Percentiles rank a stretch among this genome's conserved stretches.
phyloP scores from a whole-genome alignment of 2,329 filamentous ascomycete species.

The Fusarium xyrophilum region DNA sequence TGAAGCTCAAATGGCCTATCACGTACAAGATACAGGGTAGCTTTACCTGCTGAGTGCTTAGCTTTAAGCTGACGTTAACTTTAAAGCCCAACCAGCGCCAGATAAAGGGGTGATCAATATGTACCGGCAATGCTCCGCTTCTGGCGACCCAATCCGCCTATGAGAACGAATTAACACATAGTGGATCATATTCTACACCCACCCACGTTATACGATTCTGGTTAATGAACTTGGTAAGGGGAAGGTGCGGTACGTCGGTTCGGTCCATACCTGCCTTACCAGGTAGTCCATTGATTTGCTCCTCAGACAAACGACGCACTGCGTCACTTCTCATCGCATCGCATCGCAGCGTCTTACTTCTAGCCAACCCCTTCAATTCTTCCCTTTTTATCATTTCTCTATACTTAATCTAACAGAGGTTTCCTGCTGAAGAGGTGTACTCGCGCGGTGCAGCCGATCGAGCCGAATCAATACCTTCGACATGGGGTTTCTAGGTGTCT shows the following conservation, averaged over 20 bases:
- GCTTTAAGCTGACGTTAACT: slow-evolving; percentile 9
- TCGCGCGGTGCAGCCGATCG: slow-evolving; percentile 32
- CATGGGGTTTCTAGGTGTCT: slow-evolving; percentile 94
- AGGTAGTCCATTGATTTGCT: slow-evolving; percentile 31
- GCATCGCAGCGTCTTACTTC: slow-evolving; percentile 29
- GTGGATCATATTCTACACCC: neutral
- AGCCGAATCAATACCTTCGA: slow-evolving; percentile 36
- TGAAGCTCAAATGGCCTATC: neutral
- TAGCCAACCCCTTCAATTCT: neutral
- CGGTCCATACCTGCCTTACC: slow-evolving; percentile 30
- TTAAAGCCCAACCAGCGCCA: slow-evolving; percentile 8
- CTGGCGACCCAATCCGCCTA: neutral
- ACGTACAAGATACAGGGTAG: neutral
- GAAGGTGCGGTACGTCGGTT: slow-evolving; percentile 20
- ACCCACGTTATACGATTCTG: neutral
- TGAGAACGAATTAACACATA: neutral
- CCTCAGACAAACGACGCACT: slow-evolving; percentile 44
- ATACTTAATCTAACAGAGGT: slow-evolving; percentile 7
- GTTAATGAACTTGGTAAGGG: slow-evolving; percentile 30
- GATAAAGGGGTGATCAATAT: slow-evolving; percentile 9
- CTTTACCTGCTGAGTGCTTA: neutral
- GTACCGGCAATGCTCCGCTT: neutral
- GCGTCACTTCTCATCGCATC: slow-evolving; percentile 39
- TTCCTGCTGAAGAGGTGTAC: slow-evolving; percentile 23
- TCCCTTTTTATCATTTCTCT: neutral